These are phyloP conservation scores for Phytopythium aichiense DNA, from an alignment of 352 stramenopile species.

Conservation along the genomic window DNA sequence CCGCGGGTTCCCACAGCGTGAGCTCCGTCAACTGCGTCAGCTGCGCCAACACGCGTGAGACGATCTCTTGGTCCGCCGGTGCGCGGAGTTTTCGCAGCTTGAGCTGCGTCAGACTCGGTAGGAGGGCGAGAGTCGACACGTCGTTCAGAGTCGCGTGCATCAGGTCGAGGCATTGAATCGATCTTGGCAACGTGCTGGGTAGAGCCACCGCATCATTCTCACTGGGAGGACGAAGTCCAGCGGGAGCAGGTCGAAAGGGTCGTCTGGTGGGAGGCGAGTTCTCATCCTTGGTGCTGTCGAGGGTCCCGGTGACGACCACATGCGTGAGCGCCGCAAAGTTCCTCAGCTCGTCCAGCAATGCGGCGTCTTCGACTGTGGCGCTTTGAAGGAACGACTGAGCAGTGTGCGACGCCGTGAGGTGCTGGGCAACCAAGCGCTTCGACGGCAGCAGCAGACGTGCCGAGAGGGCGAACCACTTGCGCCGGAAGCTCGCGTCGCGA, in stretches of 20 bases:
- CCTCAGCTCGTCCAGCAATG: background rate
- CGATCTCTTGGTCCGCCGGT: background rate
- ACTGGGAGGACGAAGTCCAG: background rate
- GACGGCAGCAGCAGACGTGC: background rate
- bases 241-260: background rate
- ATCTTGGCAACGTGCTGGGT: background rate
- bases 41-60: background rate
- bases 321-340: background rate
- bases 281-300: background rate
- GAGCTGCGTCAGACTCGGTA: slow-evolving; percentile 1
- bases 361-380: background rate
- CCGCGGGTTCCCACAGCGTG: background rate
- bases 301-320: background rate
- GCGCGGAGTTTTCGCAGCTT: background rate
- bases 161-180: background rate
- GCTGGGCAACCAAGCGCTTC: background rate
- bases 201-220: background rate
- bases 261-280: background rate
- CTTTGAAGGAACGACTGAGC: background rate
- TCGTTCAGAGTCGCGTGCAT: background rate
- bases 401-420: background rate
- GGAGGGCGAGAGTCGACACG: background rate
- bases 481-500: background rate
- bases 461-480: background rate
- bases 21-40: background rate